Base-by-base conservation (phyloP, 1,284 basidiomycete genomes). In the Fereydounia khargensis region DNA sequence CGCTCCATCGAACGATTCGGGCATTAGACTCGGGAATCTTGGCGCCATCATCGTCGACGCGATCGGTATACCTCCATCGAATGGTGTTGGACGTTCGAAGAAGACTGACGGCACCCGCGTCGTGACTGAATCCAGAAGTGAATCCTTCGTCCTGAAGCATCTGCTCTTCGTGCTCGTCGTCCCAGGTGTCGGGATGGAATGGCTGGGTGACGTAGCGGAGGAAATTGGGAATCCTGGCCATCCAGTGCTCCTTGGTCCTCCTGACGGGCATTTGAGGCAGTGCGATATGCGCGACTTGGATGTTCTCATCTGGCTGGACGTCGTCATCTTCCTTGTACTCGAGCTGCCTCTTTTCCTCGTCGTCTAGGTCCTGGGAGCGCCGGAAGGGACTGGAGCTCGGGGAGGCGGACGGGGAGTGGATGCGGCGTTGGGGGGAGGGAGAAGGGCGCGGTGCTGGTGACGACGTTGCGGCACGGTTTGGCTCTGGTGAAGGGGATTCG, bases 1-100 rank as follows among this genome's bases (percentile, higher is more conserved):
- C 91, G 18, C 89, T 92, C 91, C 91, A 95, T 7, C 86, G 84
- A 43, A 95, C 84, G 28, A 92, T 80, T 14, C 90, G 86, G 55
- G 85, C 83, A 73, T 95, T 95, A 8, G 89, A 89, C 79, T 91
- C 86, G 56, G 85, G 82, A 65, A 79, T 79, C 85, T 85, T 85
- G 64, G 83, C 79, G 5, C 84, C 86, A 31, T 80, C 77, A 47
- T 83, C 81, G 66, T 87, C 57, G 5, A 46, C 24, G 25, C 58
- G 84, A 69, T 86, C 86, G 8, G 80, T 79, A 89, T 91, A 94
- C 50, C 86, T 82, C 90, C 90, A 94, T 35, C 90, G 83, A 23
- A 94, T 81, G 2, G 89, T 91, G 74, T 91, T 91, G 79, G 90
- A 88, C 9, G 91, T 88, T 65, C 87, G 87, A 39, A 92, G 36